Conservation (phyloP, 805 yeast genomes). For the Debaryomyces maramus region DNA sequence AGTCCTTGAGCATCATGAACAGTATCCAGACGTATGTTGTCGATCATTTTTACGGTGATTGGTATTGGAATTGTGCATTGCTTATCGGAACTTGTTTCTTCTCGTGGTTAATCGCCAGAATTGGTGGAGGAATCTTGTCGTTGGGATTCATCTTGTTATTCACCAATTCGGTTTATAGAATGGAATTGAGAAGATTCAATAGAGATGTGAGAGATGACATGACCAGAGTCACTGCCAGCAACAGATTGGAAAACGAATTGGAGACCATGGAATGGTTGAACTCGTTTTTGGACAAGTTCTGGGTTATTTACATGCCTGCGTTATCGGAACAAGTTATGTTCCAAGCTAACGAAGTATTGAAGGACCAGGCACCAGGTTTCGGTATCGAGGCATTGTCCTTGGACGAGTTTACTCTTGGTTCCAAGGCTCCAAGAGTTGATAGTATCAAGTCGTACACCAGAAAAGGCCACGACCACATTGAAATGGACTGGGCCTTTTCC, state of each 20-base stretch:
- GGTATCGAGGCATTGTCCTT: conserved; percentile 74
- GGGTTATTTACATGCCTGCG: conserved; percentile 90
- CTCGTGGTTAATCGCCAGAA: conserved; percentile 64
- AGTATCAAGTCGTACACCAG: conserved; percentile 73
- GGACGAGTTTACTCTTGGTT: conserved; percentile 78
- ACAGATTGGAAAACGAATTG: conserved; percentile 57
- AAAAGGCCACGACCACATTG: conserved; percentile 63
- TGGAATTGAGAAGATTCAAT: conserved; percentile 74
- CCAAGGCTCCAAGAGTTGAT: conserved; percentile 75
- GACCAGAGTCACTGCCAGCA: conserved; percentile 61
- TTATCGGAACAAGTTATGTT: conserved; percentile 71
- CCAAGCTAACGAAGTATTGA: conserved; percentile 65
- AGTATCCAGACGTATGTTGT: conserved; percentile 57
- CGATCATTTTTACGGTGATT: conserved; percentile 71
- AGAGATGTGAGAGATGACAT: conserved; percentile 76
- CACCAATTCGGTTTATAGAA: conserved; percentile 65
- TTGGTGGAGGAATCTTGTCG: conserved; percentile 65
- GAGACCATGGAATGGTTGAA: conserved; percentile 86
- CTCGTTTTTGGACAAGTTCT: conserved; percentile 72
- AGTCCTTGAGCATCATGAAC: conserved; percentile 25
- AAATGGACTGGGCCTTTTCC: conserved; percentile 83
- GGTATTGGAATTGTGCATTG: conserved; percentile 66
- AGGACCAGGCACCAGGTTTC: conserved; percentile 76
- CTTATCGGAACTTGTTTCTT: conserved; percentile 71
- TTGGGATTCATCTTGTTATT: conserved; percentile 58